phyloP scores from a whole-genome alignment of 1,139 yeast species.

The Debaryomycetaceae sp. region DNA sequence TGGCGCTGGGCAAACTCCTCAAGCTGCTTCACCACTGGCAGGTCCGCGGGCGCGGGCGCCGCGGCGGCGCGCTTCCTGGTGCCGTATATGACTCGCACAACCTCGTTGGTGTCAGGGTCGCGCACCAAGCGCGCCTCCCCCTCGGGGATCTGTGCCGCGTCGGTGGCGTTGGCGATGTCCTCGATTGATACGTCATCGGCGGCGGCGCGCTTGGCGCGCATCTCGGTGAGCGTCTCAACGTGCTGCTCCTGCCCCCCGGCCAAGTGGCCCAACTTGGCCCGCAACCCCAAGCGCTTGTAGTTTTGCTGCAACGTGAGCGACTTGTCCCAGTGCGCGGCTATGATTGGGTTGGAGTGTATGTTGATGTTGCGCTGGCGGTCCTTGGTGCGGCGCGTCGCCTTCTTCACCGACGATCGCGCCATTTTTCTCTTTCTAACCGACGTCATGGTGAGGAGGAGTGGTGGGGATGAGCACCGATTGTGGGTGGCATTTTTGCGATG shows the following conservation, averaged over 20 bases:
- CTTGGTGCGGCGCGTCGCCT: conserved; percentile 63
- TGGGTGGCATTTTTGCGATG: too few species aligned
- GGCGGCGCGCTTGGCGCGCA: conserved; percentile 22
- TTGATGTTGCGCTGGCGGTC: conserved; percentile 64
- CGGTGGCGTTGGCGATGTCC: conserved; percentile 39
- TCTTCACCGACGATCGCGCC: conserved; percentile 65
- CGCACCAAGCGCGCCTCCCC: conserved; percentile 82
- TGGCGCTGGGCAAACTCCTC: conserved; percentile 59
- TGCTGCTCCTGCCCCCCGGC: conserved; percentile 67
- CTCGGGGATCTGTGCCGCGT: conserved; percentile 59
- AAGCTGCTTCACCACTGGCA: conserved; percentile 59
- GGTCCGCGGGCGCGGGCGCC: conserved; percentile 19
- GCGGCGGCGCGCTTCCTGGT: conserved; percentile 36
- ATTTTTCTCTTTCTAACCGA: conserved; percentile 86
- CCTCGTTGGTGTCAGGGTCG: conserved; percentile 65
- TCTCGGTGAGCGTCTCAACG: conserved; percentile 36
- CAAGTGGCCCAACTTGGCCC: conserved; percentile 57
- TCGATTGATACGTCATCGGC: conserved; percentile 22
- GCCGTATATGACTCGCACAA: conserved; percentile 68
- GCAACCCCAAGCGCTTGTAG: conserved; percentile 71
- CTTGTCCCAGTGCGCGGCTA: conserved; percentile 88
- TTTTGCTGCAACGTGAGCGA: conserved; percentile 79
- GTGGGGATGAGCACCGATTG: too few species aligned
- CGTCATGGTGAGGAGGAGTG: conserved; percentile 58
- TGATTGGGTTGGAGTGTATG: conserved; percentile 69